Evolutionary conservation across 2,329 filamentous ascomycete species (phyloP).

Genomic region (Passalora sequoiae): DNA sequence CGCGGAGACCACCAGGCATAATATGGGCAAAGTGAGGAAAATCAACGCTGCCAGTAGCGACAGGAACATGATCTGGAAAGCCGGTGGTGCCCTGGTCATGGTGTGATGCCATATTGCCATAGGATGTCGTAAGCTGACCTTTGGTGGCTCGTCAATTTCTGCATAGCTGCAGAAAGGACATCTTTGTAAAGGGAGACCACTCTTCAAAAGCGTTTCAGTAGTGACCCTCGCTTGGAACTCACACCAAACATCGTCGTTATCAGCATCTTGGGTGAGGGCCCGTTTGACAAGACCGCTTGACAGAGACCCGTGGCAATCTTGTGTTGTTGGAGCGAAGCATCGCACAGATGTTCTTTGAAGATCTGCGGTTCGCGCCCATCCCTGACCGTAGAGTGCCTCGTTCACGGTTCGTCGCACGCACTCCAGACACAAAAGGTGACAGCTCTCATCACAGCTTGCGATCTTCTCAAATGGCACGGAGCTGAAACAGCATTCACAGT

Average conservation of each 20-base stretch:
- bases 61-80: slow-evolving; percentile 46
- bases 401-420: slow-evolving; percentile 78
- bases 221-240: slow-evolving; percentile 76
- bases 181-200: slow-evolving; percentile 67
- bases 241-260: slow-evolving; percentile 64
- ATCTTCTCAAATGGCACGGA: slow-evolving; percentile 68
- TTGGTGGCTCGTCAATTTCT: slow-evolving; percentile 61
- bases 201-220: slow-evolving; percentile 68
- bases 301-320: slow-evolving; percentile 67
- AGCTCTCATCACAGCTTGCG: slow-evolving; percentile 61
- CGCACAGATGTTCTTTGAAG: slow-evolving; percentile 65
- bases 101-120: slow-evolving; percentile 24
- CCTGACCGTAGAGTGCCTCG: slow-evolving; percentile 89
- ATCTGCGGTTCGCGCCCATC: slow-evolving; percentile 78
- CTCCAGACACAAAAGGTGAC: slow-evolving; percentile 71
- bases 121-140: slow-evolving; percentile 18
- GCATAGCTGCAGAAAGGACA: slow-evolving; percentile 92
- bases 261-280: slow-evolving; percentile 64
- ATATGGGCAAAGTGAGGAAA: slow-evolving; percentile 44
- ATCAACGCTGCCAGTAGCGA: slow-evolving; percentile 25
- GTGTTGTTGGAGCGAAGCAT: slow-evolving; percentile 70
- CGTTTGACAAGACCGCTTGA: slow-evolving; percentile 63
- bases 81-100: slow-evolving; percentile 32
- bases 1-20: slow-evolving; percentile 45
- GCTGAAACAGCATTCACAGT: slow-evolving; percentile 75